phyloP scores from a whole-genome alignment of 345 rosid species.

The Citrus unshiu region DNA sequence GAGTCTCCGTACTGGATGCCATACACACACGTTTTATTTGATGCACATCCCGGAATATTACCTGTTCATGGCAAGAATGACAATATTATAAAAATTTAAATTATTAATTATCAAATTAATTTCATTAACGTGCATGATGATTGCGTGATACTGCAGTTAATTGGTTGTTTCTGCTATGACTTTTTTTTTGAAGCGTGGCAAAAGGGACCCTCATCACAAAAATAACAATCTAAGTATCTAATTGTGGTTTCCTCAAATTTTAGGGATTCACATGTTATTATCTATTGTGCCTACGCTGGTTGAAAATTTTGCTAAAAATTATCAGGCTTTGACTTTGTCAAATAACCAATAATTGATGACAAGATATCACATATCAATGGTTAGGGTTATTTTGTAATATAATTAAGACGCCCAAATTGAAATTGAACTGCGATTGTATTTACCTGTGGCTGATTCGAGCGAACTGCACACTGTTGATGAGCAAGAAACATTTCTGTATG shows the following conservation, averaged over 20 bases:
- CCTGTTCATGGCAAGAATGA: conserved; percentile 26
- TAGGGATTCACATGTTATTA: too few relatives aligned
- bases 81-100: too few relatives aligned
- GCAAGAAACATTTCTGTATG: conserved; percentile 65
- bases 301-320: too few relatives aligned
- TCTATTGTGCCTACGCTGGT: too few relatives aligned
- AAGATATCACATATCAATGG: not conserved
- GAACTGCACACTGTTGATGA: conserved; percentile 37
- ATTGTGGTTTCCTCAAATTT: too few relatives aligned
- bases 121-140: too few relatives aligned
- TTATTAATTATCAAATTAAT: not conserved
- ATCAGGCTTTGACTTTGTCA: too few relatives aligned
- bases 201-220: too few relatives aligned
- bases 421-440: not conserved
- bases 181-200: too few relatives aligned
- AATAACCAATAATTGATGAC: not conserved
- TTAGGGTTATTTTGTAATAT: not conserved
- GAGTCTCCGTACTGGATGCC: conserved; percentile 77
- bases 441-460: conserved; percentile 56
- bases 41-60: conserved; percentile 36
- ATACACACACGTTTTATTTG: conserved; percentile 55
- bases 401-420: not conserved
- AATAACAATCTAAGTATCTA: too few relatives aligned
- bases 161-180: too few relatives aligned
- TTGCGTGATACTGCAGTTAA: too few relatives aligned